Base-by-base conservation (phyloP, 1,284 basidiomycete genomes). In the Leccinum angustisporum region DNA sequence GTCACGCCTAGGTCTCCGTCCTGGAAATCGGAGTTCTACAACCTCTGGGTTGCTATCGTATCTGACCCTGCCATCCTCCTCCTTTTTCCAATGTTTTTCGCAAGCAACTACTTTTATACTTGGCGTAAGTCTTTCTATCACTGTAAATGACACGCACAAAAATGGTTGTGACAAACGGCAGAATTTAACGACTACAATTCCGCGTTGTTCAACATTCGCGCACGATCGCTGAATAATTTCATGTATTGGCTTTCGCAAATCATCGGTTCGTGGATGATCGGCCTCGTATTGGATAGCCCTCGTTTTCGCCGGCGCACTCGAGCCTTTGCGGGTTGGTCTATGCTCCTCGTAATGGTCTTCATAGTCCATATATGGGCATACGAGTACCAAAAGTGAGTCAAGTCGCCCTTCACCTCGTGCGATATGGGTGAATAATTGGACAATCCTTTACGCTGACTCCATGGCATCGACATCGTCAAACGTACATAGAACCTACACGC, bases 311-410 rank as follows among this genome's bases (percentile, higher is more conserved):
- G 83, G 56, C 78, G 80, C 9, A 67, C 74, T 48, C 80, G 83
- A 16, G 83, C 83, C 1, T 82, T 83, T 69, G 60, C 69, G 1
- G 82, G 78, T 8, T 83, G 83, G 80, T 53, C 54, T 5, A 72
- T 83, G 43, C 71, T 85, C 13, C 63, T 83, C 25, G 58, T 69
- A 46, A 79, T 83, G 72, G 78, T 81, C 25, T 80, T 83, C 63
- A 71, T 77, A 38, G 79, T 83, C 14, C 83, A 84, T 64, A 76
- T 76, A 8, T 83, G 82, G 79, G 77, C 77, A 0, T 84, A 79
- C 64, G 76, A 81, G 65, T 84, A 83, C 63, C 83, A 84, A 64
- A 78, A 69, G 83, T 83, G 56, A 54, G 75, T 70, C n/a, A 21
- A 5, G 2, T 18, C 14, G 18, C 25, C 21, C 10, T 54, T 31